These are phyloP conservation scores for Wickerhamomyces queroliae DNA, from an alignment of 805 yeast species.

Conservation along the genomic window DNA sequence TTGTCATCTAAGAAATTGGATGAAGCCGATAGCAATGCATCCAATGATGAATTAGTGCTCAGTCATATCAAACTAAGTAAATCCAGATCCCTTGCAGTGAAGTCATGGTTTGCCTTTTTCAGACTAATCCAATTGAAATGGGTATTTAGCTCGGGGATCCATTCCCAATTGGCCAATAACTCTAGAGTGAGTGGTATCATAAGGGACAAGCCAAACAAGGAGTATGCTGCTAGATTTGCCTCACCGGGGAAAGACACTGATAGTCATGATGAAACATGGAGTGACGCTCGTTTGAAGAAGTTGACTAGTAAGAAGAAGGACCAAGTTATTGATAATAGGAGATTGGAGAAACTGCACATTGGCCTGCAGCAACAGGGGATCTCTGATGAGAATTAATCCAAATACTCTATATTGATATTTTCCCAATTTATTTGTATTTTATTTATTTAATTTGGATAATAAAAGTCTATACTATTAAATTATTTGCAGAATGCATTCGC, in stretches of 20 bases:
- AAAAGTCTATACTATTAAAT: too few relatives aligned
- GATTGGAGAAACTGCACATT: conserved; percentile 15
- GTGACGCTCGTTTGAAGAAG: conserved; percentile 8
- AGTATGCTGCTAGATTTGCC: conserved; percentile 7
- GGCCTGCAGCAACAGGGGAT: conserved; percentile 19
- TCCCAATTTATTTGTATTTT: too few relatives aligned
- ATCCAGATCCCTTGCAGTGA: conserved; percentile 22
- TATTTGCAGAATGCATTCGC: too few relatives aligned
- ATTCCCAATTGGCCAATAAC: conserved; percentile 21
- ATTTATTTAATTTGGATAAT: too few relatives aligned
- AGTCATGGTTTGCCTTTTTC: conserved; percentile 24
- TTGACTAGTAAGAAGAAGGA: conserved; percentile 13
- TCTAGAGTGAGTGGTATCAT: conserved; percentile 12
- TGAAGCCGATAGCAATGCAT: conserved; percentile 4
- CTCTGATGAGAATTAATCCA: neutral
- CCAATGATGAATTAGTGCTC: conserved; percentile 12
- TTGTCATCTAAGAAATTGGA: conserved; percentile 8
- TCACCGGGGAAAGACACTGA: conserved; percentile 3
- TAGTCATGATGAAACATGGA: conserved; percentile 3
- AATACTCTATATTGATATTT: too few relatives aligned
- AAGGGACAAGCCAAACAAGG: conserved; percentile 13
- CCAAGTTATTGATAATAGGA: conserved; percentile 15
- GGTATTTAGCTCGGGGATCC: conserved; percentile 19
- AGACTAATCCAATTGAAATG: conserved; percentile 22
- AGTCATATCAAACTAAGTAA: conserved; percentile 21